Evolutionary conservation across 2,329 filamentous ascomycete genomes (phyloP).

Genomic region (Alternaria metachromatica): DNA sequence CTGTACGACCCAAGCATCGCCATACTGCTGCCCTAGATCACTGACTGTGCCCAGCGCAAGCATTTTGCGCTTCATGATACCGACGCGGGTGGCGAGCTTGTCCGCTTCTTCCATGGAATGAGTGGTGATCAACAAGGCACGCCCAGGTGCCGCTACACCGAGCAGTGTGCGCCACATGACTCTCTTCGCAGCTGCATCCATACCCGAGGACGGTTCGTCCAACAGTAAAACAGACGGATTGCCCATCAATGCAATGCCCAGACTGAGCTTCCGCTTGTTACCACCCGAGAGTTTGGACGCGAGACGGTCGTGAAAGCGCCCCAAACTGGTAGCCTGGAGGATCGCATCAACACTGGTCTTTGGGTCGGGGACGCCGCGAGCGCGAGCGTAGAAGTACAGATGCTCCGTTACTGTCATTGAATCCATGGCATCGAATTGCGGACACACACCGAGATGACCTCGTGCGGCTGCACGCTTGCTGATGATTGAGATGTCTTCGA

Average conservation of each 20-base stretch:
- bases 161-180: slow-evolving; percentile 91
- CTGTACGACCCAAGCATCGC: slow-evolving; percentile 81
- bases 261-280: slow-evolving; percentile 89
- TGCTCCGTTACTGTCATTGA: slow-evolving; percentile 90
- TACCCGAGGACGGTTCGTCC: slow-evolving; percentile 86
- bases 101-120: slow-evolving; percentile 97
- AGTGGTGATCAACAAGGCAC: slow-evolving; percentile 87
- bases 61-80: slow-evolving; percentile 87
- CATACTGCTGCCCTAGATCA: slow-evolving; percentile 74
- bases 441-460: slow-evolving; percentile 85
- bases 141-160: slow-evolving; percentile 70
- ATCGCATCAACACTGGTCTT: slow-evolving; percentile 79
- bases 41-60: slow-evolving; percentile 81
- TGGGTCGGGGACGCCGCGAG: slow-evolving; percentile 78
- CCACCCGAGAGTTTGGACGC: slow-evolving; percentile 83
- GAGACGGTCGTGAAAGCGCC: slow-evolving; percentile 74
- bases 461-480: slow-evolving; percentile 74
- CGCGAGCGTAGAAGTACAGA: slow-evolving; percentile 83
- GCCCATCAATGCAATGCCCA: slow-evolving; percentile 91
- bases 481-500: slow-evolving; percentile 79
- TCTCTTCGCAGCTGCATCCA: slow-evolving; percentile 89
- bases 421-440: slow-evolving; percentile 79
- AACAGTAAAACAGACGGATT: slow-evolving; percentile 87
- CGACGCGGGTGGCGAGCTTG: slow-evolving; percentile 80
- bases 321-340: slow-evolving; percentile 79